Percentiles rank a stretch among this genome's conserved stretches.
phyloP scores from a whole-genome alignment of 148 eudicot species.

The Hydrangea macrophylla region DNA sequence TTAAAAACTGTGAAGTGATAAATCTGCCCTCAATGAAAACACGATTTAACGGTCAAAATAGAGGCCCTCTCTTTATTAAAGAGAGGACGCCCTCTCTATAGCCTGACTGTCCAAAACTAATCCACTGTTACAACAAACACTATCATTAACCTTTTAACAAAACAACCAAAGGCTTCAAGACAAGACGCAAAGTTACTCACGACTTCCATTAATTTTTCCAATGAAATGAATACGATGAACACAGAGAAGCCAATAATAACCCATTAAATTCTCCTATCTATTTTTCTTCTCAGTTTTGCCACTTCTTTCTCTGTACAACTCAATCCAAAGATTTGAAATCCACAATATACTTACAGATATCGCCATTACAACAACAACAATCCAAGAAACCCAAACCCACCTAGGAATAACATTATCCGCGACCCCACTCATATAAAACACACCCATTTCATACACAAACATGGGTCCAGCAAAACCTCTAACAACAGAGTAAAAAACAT shows the following conservation, averaged over 20 bases:
- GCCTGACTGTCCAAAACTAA: too few species aligned
- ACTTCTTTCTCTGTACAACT: conserved; percentile 41
- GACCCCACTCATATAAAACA: conserved; percentile 44
- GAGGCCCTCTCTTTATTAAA: too few species aligned
- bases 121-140: too few species aligned
- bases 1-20: too few species aligned
- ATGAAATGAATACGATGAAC: not conserved
- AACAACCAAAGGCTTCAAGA: too few species aligned
- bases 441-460: conserved; percentile 53
- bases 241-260: not conserved
- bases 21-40: too few species aligned
- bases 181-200: not conserved
- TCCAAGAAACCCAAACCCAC: conserved; percentile 85
- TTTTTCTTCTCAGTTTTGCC: conserved; percentile 34
- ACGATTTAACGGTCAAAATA: too few species aligned
- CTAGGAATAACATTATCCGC: conserved; percentile 53
- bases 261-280: not conserved
- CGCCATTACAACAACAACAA: conserved; percentile 49
- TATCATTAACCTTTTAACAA: too few species aligned
- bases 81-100: too few species aligned
- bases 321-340: conserved; percentile 65
- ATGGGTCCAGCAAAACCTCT: conserved; percentile 64
- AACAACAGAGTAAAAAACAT: conserved; percentile 50
- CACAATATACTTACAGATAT: conserved; percentile 69
- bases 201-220: conserved; percentile 3